These are phyloP conservation scores for Asterochloris sp. DNA, from an alignment of 139 green algal genomes.

Conservation along the genomic window DNA sequence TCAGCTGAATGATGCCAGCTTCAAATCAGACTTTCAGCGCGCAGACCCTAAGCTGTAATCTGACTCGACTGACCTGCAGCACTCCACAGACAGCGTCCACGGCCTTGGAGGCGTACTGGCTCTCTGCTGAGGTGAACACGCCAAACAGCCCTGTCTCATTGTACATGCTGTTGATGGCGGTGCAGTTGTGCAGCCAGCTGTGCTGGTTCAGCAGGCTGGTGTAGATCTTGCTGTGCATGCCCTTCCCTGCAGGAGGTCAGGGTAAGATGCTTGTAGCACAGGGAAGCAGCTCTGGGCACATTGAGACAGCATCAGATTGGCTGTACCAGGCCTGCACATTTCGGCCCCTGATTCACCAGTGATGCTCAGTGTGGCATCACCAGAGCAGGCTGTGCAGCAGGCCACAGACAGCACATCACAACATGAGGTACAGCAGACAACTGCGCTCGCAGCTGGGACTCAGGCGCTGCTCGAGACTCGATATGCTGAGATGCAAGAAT, in stretches of 20 bases:
- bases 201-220: conserved; percentile 86
- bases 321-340: not conserved
- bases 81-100: conserved; percentile 48
- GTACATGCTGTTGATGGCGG: conserved; percentile 82
- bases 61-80: conserved; percentile 27
- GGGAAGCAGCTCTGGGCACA: not conserved
- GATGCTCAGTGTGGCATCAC: no score
- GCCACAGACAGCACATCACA: no score
- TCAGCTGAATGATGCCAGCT: no score
- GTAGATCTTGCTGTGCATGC: conserved; percentile 97
- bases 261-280: conserved; percentile 34
- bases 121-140: conserved; percentile 62
- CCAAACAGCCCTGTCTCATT: conserved; percentile 89
- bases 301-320: not conserved
- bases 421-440: no score
- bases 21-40: no score
- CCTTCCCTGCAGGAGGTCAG: conserved; percentile 75
- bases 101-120: conserved; percentile 33
- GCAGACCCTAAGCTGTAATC: no score
- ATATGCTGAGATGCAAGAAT: no score
- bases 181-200: conserved; percentile 82
- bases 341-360: no score
- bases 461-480: no score
- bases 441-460: no score
- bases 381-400: no score